phyloP scores from a whole-genome alignment of 2,329 filamentous ascomycete species.

The Cercospora beticola region DNA sequence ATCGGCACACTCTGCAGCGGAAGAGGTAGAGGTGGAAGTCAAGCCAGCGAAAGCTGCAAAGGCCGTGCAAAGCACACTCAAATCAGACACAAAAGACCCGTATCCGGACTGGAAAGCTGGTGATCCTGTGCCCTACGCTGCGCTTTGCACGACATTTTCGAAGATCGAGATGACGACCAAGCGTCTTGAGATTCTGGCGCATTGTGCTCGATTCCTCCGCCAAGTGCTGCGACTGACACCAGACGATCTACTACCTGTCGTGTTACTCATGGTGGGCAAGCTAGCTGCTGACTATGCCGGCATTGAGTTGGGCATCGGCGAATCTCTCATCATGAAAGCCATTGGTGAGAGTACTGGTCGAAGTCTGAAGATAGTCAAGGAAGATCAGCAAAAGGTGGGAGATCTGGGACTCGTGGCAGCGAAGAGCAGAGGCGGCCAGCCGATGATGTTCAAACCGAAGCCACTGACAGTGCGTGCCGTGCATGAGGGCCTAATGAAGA shows the following conservation, averaged over 20 bases:
- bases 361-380: constrained; percentile 84
- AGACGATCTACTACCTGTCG: constrained; percentile 79
- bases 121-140: constrained; percentile 87
- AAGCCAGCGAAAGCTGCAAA: constrained; percentile 72
- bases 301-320: constrained; percentile 96
- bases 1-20: constrained; percentile 38
- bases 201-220: constrained; percentile 85
- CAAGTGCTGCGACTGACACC: constrained; percentile 94
- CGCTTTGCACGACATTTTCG: constrained; percentile 90
- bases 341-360: constrained; percentile 93
- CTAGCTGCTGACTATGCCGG: constrained; percentile 94
- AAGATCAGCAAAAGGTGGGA: constrained; percentile 93
- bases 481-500: constrained; percentile 80
- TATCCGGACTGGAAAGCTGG: constrained; percentile 94
- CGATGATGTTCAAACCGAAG: constrained; percentile 98
- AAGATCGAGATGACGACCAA: constrained; percentile 94
- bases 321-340: constrained; percentile 97
- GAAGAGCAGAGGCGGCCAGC: constrained; percentile 91
- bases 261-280: constrained; percentile 97
- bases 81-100: constrained; percentile 68
- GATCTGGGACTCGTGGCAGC: constrained; percentile 92
- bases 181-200: constrained; percentile 79
- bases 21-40: constrained; percentile 67
- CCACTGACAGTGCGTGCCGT: constrained; percentile 82
- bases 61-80: constrained; percentile 75